These are phyloP conservation scores for Samsoniella hepiali DNA, from an alignment of 2,329 filamentous ascomycete genomes.

Conservation along the genomic window DNA sequence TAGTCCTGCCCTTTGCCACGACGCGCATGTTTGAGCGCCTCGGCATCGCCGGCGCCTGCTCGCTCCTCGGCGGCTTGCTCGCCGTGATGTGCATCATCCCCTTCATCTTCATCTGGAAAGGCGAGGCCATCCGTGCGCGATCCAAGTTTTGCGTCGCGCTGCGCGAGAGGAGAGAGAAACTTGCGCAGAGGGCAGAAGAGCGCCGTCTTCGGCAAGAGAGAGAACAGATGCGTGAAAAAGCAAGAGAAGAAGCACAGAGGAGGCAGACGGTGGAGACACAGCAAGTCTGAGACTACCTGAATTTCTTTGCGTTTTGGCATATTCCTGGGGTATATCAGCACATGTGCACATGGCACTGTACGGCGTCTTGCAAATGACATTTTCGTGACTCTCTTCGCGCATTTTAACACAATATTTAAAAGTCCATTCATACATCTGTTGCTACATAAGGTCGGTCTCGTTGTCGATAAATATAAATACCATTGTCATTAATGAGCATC, in stretches of 20 bases:
- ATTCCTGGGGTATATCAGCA: background rate
- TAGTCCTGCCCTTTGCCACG: conserved; percentile 59
- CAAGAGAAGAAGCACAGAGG: conserved; percentile 3
- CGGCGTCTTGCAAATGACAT: background rate
- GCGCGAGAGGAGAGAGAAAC: conserved; percentile 47
- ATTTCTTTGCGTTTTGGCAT: background rate
- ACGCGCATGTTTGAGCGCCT: conserved; percentile 47
- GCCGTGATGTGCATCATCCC: conserved; percentile 49
- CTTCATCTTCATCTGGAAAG: conserved; percentile 54
- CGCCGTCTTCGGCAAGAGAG: conserved; percentile 30
- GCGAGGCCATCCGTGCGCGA: conserved; percentile 51
- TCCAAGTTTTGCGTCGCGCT: conserved; percentile 62
- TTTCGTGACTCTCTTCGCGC: background rate
- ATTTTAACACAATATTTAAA: background rate
- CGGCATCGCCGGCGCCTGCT: conserved; percentile 49
- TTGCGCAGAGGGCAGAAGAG: conserved; percentile 40
- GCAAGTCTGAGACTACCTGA: background rate
- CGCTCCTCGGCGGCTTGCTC: conserved; percentile 49
- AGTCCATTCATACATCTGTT: conserved; percentile 13
- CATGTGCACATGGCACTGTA: background rate
- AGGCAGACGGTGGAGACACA: background rate
- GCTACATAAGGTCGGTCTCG: background rate
- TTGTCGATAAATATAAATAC: background rate
- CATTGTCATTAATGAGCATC: conserved; percentile 3
- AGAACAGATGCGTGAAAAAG: conserved; percentile 24